Evolutionary conservation across 1,284 basidiomycete species (phyloP).

Genomic region (Chalciporus piperatoides): DNA sequence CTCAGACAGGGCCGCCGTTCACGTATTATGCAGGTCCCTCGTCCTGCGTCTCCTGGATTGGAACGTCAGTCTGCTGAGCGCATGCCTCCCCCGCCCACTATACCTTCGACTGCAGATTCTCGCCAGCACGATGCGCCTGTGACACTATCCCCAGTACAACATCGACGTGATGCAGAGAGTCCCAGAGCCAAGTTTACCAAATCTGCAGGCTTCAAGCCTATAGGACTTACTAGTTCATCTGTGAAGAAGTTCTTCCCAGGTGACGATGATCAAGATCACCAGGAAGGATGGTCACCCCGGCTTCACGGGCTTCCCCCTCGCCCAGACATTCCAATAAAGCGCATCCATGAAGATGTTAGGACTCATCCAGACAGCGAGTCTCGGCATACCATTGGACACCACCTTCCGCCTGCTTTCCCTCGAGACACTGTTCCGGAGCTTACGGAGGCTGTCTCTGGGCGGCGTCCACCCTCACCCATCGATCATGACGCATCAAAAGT

Average conservation of each 20-base stretch:
- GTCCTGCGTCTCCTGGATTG: constrained; percentile 22
- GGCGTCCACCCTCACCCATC: constrained; percentile 17
- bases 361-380: constrained; percentile 23
- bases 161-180: constrained; percentile 21
- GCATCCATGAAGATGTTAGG: constrained; percentile 24
- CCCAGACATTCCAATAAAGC: constrained; percentile 29
- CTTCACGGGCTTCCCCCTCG: constrained; percentile 18
- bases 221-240: constrained; percentile 52
- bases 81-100: constrained; percentile 30
- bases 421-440: constrained; percentile 13
- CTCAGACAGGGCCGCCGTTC: constrained; percentile 8
- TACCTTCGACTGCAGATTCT: constrained; percentile 23
- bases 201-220: constrained; percentile 60
- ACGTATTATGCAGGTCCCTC: constrained; percentile 17
- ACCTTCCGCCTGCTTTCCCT: constrained; percentile 1
- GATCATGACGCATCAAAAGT: constrained; percentile 21
- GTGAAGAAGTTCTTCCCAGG: constrained; percentile 71
- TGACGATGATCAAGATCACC: constrained; percentile 51
- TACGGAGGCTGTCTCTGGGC: constrained; percentile 14
- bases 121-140: constrained; percentile 14
- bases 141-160: constrained; percentile 12
- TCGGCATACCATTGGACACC: constrained; percentile 4
- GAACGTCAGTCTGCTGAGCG: constrained; percentile 25
- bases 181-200: constrained; percentile 30
- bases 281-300: constrained; percentile 10